Evolutionary conservation across 2,329 filamentous ascomycete species (phyloP), one percentile per base, ranked within the genome.

Genomic region (Diplodia intermedia): DNA sequence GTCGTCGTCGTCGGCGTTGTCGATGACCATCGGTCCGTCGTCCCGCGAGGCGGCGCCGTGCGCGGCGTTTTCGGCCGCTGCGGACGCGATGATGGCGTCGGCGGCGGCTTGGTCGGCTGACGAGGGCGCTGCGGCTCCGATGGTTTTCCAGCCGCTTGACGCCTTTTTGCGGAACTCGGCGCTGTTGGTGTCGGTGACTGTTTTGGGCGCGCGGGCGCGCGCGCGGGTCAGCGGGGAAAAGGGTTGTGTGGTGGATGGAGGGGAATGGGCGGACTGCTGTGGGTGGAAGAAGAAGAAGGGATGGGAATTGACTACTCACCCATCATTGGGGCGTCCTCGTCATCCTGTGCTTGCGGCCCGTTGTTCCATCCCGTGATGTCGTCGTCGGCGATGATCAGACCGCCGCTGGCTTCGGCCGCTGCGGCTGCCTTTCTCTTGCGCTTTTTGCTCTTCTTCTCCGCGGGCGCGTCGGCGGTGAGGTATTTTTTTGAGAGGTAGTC

Each of bases 401-500:
- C 80, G 54, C 77, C 77, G 69, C 53, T 53, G 23, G 57, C 52
- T 11, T 68, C 66, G 63, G 79, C 77, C 55, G 70, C 73, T 63
- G 71, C 77, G 55, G 70, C 73, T 60, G 71, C 74, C 72, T 79
- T 82, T 69, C 83, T 76, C 74, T 86, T 86, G 72, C 84, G 82
- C 78, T 86, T 86, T 73, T 85, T 86, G 33, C 80, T 78, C 65
- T 83, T 82, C 73, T 83, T 84, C 76, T 80, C 75, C 20, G 78
- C 74, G 18, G 70, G 65, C 14, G 70, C 79, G 72, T 90, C 88
- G 50, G 89, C 88, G 1, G 86, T 91, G 61, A 99, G 89, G 78
- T 99, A 99, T 79, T 93, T 95, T 71, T 92, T 90, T 47, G 94
- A 94, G 43, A 99, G 88, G 76, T 98, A 99, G 75, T 89, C 89